Base-by-base conservation (phyloP, 1,139 yeast genomes). In the Zygoascus hellenicus region DNA sequence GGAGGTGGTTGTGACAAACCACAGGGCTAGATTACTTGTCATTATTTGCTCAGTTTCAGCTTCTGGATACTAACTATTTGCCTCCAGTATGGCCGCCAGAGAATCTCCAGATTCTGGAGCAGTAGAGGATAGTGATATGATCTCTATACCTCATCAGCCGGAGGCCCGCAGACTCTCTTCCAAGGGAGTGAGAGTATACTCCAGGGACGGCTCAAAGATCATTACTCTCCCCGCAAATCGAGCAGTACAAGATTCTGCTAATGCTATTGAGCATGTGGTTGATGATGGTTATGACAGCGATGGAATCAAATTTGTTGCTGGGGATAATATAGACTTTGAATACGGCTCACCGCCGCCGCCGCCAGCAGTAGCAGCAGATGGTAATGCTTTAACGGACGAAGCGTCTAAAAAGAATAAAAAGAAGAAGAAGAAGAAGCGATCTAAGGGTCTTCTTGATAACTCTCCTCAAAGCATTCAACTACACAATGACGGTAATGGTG, bases 291-390 rank as follows among this genome's bases (percentile, higher is more conserved):
- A 42, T 15, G 43, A 33, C 13, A 33, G 33, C 16, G 57, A 51
- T n/a, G 59, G 54, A 42, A 54, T 51, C 45, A 64, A 63, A 50
- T 68, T 64, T 47, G 69, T 73, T 16, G 71, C 74, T 11, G 89
- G 88, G 15, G 75, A 78, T 49, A 75, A 75, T 60, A 73, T 81
- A 38, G 80, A 78, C 57, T 81, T 82, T 61, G 85, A 81, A 55
- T 79, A 79, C 51, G 37, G 31, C 19, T 33, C 36, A 10, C 36
- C 17, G 15, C 42, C 14, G 31, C 47, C 44, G 11, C 19, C 35
- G 38, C 40, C 35, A 16, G 31, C 44, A 13, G 36, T 31, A 16
- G 9, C 32, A 16, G 31, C 42, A 38, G 43, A 35, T 40, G 41
- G 15, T n/a, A 32, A 29, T 9, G 36, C 41, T 19, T 9, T 43